Conservation (phyloP, 371 early-diverging fungal genomes). For the Mucor velutinosus region DNA sequence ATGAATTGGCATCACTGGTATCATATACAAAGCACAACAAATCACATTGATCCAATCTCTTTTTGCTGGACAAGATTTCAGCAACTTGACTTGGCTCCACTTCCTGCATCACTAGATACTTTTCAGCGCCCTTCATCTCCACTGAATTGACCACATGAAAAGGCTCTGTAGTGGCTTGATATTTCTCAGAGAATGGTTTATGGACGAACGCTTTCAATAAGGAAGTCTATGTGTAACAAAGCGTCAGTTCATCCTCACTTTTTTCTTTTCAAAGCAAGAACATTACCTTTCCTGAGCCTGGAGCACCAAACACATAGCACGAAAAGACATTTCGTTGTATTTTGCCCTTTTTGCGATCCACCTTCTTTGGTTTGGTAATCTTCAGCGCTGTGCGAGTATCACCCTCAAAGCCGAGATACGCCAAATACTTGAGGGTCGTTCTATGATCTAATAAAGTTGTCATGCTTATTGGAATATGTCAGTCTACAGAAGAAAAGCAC, state of each 20-base stretch:
- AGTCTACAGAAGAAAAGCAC: background rate
- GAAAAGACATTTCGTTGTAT: conserved; percentile 87
- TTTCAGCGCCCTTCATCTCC: conserved; percentile 91
- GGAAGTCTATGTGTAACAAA: conserved; percentile 74
- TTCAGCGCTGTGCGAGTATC: conserved; percentile 76
- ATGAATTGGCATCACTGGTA: conserved; percentile 91
- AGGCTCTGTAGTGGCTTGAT: conserved; percentile 75
- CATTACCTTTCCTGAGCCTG: conserved; percentile 88
- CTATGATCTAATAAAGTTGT: conserved; percentile 90
- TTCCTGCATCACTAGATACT: conserved; percentile 94
- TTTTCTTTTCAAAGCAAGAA: background rate
- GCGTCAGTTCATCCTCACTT: background rate
- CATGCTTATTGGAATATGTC: conserved; percentile 64
- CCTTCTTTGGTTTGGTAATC: conserved; percentile 61
- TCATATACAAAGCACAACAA: conserved; percentile 94
- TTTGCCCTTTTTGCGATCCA: conserved; percentile 81
- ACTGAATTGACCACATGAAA: conserved; percentile 92
- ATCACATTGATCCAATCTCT: conserved; percentile 86
- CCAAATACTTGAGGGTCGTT: conserved; percentile 88
- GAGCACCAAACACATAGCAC: conserved; percentile 94
- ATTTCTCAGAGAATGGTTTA: conserved; percentile 74
- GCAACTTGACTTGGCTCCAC: conserved; percentile 77
- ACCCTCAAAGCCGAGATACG: conserved; percentile 92
- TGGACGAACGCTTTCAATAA: conserved; percentile 84
- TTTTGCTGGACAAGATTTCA: conserved; percentile 78